Base-by-base conservation (phyloP, 2,329 filamentous ascomycete genomes). In the Penicillium digitatum region DNA sequence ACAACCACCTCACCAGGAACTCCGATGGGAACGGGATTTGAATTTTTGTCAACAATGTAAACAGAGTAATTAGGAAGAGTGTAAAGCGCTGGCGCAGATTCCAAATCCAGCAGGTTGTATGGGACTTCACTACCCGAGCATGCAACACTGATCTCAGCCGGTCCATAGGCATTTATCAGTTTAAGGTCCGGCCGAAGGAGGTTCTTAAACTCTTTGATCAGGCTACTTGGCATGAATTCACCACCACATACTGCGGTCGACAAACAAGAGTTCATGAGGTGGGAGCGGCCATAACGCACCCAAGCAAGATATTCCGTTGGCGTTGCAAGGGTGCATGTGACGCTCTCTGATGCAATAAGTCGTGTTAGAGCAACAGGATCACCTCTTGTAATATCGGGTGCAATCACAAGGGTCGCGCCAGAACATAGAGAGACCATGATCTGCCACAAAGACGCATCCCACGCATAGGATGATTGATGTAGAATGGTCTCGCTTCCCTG, bases 1-100 rank as follows among this genome's bases (percentile, higher is more conserved):
- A 81, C 67, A 34, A 59, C 64, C 4, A 81, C 67, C 55, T 81
- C 77, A 16, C 79, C 79, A 0, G 72, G 66, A 1, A 72, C 44
- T 0, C 77, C 77, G 8, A 70, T 42, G 0, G 78, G 75, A 2
- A 77, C 64, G 3, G 73, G 72, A 3, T 72, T 58, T 29, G 72
- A 48, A 1, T 72, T 32, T 5, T 70, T 54, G 54, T 80, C 78
- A 0, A 80, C 45, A 44, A 81, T 69, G 55, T 75, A 78, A 26
- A 71, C 48, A 1, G 62, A 62, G 47, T 72, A 74, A 52, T 77
- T 76, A 2, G 72, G 68, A 3, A 76, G 56, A 2, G 70, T 61
- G 14, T 50, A 48, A 7, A 72, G 67, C 3, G 54, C 40, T 0
- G 63, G 44, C 1, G 18, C 2, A 27, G 1, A 31, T 5, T 8